Evolutionary conservation across 2,329 filamentous ascomycete species (phyloP), one percentile per base, ranked within the genome.

Genomic region (Aspergillus eucalypticola): DNA sequence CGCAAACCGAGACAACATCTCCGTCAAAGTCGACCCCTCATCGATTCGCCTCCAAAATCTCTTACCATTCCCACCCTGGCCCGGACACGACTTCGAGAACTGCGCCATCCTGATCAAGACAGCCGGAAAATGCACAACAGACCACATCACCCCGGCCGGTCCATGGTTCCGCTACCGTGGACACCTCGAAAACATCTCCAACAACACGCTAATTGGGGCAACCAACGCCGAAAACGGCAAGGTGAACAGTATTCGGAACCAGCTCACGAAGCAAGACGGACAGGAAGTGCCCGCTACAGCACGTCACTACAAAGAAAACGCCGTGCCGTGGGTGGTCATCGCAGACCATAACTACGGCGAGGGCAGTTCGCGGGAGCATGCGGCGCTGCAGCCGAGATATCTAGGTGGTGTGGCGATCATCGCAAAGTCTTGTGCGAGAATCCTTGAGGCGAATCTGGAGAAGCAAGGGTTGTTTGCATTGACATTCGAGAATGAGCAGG

Each of bases 131-230:
- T 54, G 51, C 23, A 54, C 51, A 21, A 54, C 51, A 0, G 35
- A 54, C 21, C 51, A 54, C 21, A 54, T 54, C 3, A 54, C 51
- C 8, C 51, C 51, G 2, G 51, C 51, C 3, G 51, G 51, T 4
- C 35, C 51, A 4, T 54, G 51, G 51, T 54, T 54, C 51, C 51
- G 38, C 35, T 54, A 54, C 21, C 21, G 51, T 2, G 51, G 35
- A 8, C 51, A 54, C 13, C 35, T 54, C 3, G 51, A 54, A 19
- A 54, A 54, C 35, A 54, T 54, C 51, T 54, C 51, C 35, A 54
- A 41, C 38, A 41, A 54, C 13, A 54, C 51, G 8, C 35, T 42
- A 1, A 54, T 54, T 15, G 51, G 51, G 13, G 51, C 51, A 19
- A 38, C 41, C 6, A 54, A 54, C 7, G 51, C 51, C 21, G 51